phyloP scores from a whole-genome alignment of 2,329 filamentous ascomycete species.

The Phoma sp. region DNA sequence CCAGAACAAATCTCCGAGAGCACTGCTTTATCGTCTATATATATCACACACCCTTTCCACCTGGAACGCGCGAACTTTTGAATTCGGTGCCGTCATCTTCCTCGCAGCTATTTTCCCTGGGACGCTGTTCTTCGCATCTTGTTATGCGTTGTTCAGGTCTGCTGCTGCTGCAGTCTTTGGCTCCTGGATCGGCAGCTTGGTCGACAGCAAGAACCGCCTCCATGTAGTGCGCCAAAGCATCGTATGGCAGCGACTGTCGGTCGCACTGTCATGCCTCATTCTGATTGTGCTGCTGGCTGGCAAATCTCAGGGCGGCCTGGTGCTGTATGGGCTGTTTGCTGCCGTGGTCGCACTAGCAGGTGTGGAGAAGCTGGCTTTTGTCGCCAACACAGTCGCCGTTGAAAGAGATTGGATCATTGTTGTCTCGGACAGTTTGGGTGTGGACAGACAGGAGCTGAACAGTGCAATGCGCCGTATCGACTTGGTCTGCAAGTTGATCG shows the following conservation, averaged over 20 bases:
- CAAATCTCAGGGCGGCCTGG: conserved; percentile 10
- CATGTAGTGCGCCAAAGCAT: conserved; percentile 51
- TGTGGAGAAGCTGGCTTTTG: conserved; percentile 70
- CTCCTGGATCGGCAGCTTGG: conserved; percentile 62
- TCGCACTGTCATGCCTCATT: conserved; percentile 42
- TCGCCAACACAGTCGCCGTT: conserved; percentile 71
- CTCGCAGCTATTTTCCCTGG: conserved; percentile 54
- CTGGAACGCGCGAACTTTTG: conserved; percentile 58
- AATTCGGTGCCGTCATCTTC: conserved; percentile 59
- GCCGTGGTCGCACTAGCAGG: conserved; percentile 64
- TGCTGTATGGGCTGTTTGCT: conserved; percentile 39
- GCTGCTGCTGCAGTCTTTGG: conserved; percentile 65
- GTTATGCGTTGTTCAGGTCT: conserved; percentile 71
- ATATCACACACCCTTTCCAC: conserved; percentile 56
- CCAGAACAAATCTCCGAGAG: conserved; percentile 13
- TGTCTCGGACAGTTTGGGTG: conserved; percentile 49
- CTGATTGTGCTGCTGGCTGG: conserved; percentile 27
- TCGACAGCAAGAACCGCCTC: conserved; percentile 61
- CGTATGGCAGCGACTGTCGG: conserved; percentile 44
- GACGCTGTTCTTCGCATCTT: conserved; percentile 69
- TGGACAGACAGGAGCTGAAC: conserved; percentile 55
- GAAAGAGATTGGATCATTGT: conserved; percentile 74
- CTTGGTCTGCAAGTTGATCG: conserved; percentile 63
- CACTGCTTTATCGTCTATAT: conserved; percentile 48
- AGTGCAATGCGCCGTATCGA: conserved; percentile 67